Evolutionary conservation across 192 early-diverging fungal genomes (phyloP), one percentile per base, ranked within the genome.

Genomic region (Phlyctochytrium planicorne): DNA sequence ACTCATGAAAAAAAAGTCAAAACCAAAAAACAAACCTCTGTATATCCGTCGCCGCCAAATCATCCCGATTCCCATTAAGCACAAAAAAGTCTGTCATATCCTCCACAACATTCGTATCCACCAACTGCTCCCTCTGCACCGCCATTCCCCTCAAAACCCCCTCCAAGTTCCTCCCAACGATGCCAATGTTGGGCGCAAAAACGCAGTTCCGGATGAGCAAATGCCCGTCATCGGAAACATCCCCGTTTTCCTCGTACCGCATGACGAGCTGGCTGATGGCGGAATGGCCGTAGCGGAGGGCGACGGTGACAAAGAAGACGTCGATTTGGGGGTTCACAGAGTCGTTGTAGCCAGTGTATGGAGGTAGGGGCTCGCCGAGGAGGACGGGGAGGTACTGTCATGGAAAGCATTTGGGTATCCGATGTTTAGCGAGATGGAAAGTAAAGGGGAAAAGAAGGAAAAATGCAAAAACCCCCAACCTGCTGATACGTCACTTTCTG

Each of bases 271-370:
- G 4, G 62, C 64, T 74, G 4, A 75, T 3, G 17, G 74, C 64
- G 34, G 34, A 59, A 32, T 80, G 78, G 2, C 75, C 78, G 52
- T 80, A 80, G 23, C 78, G 66, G 50, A 74, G 61, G n/a, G 78
- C 78, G 30, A 66, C 66, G 35, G 65, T 75, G 25, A 62, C 37
- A 61, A 80, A 78, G 52, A 71, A 71, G 30, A 77, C 23, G 30
- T 73, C 64, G 25, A 78, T 56, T 2, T 30, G 30, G 20, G 78
- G 75, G 50, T 80, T 53, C 10, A 80, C 53, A 3, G 6, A 1
- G 4, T 66, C 25, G 31, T 72, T 75, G 68, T 80, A 80, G 0
- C 78, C 78, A 33, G 60, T 10, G 53, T 80, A 80, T 17, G 59
- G 47, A 1, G 63, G 64, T 10, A 67, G 20, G 3, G 34, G 37